These are phyloP conservation scores for Glycine latifolia DNA, from an alignment of 306 rosid genomes.

Conservation along the genomic window DNA sequence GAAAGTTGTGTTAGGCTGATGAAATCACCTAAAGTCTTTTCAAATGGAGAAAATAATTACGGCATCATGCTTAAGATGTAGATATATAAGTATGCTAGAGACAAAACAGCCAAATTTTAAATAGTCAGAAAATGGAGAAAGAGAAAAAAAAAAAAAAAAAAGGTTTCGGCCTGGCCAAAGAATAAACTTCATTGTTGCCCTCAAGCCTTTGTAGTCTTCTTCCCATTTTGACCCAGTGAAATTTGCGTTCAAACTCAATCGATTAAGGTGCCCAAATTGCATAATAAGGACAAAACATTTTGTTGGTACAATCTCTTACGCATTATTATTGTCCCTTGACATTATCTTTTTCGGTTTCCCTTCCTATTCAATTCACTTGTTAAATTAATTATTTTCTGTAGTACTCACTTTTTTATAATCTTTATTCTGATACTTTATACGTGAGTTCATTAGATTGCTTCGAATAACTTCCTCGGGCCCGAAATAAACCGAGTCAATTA, in stretches of 20 bases:
- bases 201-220: slow-evolving; percentile 5
- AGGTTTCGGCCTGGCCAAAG: not conserved
- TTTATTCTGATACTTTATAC: not conserved
- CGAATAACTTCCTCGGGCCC: not conserved
- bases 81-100: slow-evolving; percentile 37
- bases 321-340: slow-evolving; percentile 43
- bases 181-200: slow-evolving; percentile 12
- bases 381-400: not conserved
- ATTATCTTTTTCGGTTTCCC: slow-evolving; percentile 15
- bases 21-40: slow-evolving; percentile 57
- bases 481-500: not conserved
- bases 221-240: slow-evolving; percentile 36
- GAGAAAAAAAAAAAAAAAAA: not conserved
- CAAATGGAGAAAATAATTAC: slow-evolving; percentile 60
- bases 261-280: slow-evolving; percentile 40
- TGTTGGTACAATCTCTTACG: slow-evolving; percentile 37
- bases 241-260: slow-evolving; percentile 43
- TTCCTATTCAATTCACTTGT: slow-evolving; percentile 10
- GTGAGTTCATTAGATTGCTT: not conserved
- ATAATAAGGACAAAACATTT: slow-evolving; percentile 49
- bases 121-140: not conserved
- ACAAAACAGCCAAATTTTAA: slow-evolving; percentile 35
- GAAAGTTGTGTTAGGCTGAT: slow-evolving; percentile 48
- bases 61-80: slow-evolving; percentile 56
- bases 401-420: not conserved